Base-by-base conservation (phyloP, 1,284 basidiomycete species). In the Mycosarcoma mackinlayi region DNA sequence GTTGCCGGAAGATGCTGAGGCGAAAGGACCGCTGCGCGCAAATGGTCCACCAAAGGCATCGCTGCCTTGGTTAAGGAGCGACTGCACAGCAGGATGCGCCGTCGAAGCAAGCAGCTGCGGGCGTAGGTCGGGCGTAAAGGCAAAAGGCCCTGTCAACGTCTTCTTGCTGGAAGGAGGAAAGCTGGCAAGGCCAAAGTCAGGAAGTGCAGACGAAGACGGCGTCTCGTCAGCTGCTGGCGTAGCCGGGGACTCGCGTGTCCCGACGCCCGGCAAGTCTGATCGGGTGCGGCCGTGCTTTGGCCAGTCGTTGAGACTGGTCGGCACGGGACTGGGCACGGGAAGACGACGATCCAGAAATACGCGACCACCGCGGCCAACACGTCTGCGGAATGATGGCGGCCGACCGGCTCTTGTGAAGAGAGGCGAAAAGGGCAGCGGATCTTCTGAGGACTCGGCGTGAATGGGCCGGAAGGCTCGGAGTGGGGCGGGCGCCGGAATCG, bases 361-460 rank as follows among this genome's bases (percentile, higher is more conserved):
- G n/a, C 80, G 73, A 13, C 80, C 80, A 27, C 80, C 80, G 35
- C 80, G 72, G 28, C 79, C 80, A 10, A 81, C 51, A 23, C 80
- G 76, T 19, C 79, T 61, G 8, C 80, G 79, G 63, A 82, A 82
- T 21, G 77, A 82, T 3, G 80, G 73, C 21, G 78, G 80, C 19
- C 77, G 67, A 5, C 80, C 79, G n/a, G 72, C 67, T 18, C 79
- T 58, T 5, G 75, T 52, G 7, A 56, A 49, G 21, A 60, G 61
- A 3, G 65, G 57, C 28, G 69, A 77, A 38, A 74, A 56, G 37
- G 59, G 56, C 21, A 61, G 45, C 6, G 55, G 54, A 19, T 63
- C 60, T 18, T 68, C 68, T 24, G 62, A 48, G 0, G 58, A 70
- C 38, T 80, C 78, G 25, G 78, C 64, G 41, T 79, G 75, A 28